Base-by-base conservation (phyloP, 768 basidiomycete genomes). In the Artomyces pyxidatus region DNA sequence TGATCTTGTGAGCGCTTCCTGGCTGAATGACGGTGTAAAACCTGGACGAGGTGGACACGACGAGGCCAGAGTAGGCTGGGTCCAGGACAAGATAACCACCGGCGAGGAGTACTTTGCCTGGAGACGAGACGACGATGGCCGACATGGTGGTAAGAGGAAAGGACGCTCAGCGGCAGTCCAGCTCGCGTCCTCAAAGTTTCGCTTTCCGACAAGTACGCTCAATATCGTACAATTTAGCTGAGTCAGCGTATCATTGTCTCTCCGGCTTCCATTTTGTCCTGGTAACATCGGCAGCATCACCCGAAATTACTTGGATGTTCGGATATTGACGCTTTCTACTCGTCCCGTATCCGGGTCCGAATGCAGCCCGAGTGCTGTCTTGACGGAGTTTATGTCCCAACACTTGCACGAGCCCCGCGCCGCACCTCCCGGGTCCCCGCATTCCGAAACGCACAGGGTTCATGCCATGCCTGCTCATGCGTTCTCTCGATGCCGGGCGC, bases 1-100 rank as follows among this genome's bases (percentile, higher is more conserved):
- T 67, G 61, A 98, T 80, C 53, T 65, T 70, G 55, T 68, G 61
- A 29, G 66, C 40, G 25, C 56, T 55, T 17, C 65, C 61, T 29
- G 72, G 66, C 42, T 68, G 72, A 42, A 94, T 71, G 57, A 81
- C 77, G 21, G 92, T 83, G 67, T 94, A 98, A 70, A 99, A 98
- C 35, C 96, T 80, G 19, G 92, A 91, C 10, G 90, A 90, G 14
- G 95, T 93, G 1, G 92, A 89, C 39, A 98, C 77, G 39, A 94
- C 93, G 51, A 89, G 68, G 43, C 95, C 96, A 26, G 85, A 80
- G 62, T 88, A 91, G 6, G 74, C 68, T 17, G 80, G 83, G 66
- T 98, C 93, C 53, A 98, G 85, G 25, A 99, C 91, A 55, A 99
- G 87, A 70, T 98, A 99, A 2, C 96, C 96, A 2, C 96, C 96